Evolutionary conservation across 2,329 filamentous ascomycete genomes (phyloP), one percentile per base, ranked within the genome.

Genomic region (Blastomyces silverae): DNA sequence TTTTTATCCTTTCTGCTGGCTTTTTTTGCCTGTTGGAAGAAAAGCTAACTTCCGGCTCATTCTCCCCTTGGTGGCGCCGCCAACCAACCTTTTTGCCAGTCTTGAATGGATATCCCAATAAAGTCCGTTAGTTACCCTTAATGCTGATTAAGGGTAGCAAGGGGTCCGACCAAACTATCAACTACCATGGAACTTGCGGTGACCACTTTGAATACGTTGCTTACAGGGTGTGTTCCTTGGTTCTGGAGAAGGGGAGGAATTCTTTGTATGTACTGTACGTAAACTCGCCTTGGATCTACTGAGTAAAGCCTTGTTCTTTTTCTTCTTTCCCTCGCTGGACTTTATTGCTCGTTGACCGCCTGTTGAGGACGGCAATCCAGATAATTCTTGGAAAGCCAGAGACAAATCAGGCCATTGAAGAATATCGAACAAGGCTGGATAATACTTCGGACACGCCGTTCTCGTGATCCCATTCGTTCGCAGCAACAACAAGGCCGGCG

Each of bases 401-500:
- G n/a, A 10, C 56, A 58, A 58, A 44, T 25, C 20, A 42, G 22
- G 37, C 42, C 34, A 44, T 22, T 58, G 56, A 42, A 39, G 34
- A 17, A 42, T 58, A 58, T 42, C 34, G 56, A 53, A 42, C 34
- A 58, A 42, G 34, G 56, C 56, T 58, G 56, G 34, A 22, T n/a
- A 7, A 57, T 28, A 28, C n/a, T 4, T 58, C 37, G 5, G 11
- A 22, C 56, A 10, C 3, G n/a, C 13, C n/a, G 34, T 22, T 28
- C 31, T 42, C 37, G 56, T n/a, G 8, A n/a, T 28, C n/a, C 37
- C 37, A 58, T 58, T 58, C n/a, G 56, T 58, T 42, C 13, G 8
- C n/a, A 8, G n/a, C 2, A 42, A 58, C 37, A 44, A 58, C 37
- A 44, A 44, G 53, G 56, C 56, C 25, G 56, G 56, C 39, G 34